Evolutionary conservation across 768 basidiomycete species (phyloP), one percentile per base, ranked within the genome.

Genomic region (Amanita subjunquillea): DNA sequence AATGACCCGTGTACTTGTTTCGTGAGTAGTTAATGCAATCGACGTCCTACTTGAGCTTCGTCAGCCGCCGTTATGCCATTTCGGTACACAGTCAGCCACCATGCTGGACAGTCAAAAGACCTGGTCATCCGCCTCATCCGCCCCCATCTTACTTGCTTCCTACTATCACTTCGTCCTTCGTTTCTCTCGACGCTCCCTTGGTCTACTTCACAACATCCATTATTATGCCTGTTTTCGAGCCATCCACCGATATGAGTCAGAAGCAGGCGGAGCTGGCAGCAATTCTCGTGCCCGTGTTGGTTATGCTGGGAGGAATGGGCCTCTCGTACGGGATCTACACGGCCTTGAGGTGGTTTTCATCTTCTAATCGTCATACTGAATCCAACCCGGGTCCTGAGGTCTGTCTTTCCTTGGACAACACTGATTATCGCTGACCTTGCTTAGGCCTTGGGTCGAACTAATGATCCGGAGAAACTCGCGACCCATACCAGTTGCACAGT

Each of bases 251-350:
- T 10, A 13, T 29, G 27, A 45, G 17, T 6, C 25, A n/a, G 22
- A 53, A 32, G n/a, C 44, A 44, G 15, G 43, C 29, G 36, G 44
- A 37, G 10, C 8, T 53, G 9, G 37, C 37, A 1, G 43, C 34
- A 4, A 25, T 53, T 10, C 42, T 53, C 6, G n/a, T 46, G 3
- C 51, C 51, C 2, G 34, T 53, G 10, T 29, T 53, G 30, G 43
- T 53, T 32, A 53, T 53, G 43, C 20, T 53, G 27, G 51, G 43
- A 15, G 42, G 34, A 30, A 43, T 46, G 20, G 42, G 51, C 34
- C n/a, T 53, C 20, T 53, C 51, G 20, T 53, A 53, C 12, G 51
- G 32, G 5, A 46, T 53, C 32, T 53, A 36, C 22, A 53, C 43
- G 29, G 36, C 51, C 22, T 7, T 53, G 20, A 53, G 25, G 25